phyloP scores from a whole-genome alignment of 2,329 filamentous ascomycete species.

The Ampelomyces quisqualis region DNA sequence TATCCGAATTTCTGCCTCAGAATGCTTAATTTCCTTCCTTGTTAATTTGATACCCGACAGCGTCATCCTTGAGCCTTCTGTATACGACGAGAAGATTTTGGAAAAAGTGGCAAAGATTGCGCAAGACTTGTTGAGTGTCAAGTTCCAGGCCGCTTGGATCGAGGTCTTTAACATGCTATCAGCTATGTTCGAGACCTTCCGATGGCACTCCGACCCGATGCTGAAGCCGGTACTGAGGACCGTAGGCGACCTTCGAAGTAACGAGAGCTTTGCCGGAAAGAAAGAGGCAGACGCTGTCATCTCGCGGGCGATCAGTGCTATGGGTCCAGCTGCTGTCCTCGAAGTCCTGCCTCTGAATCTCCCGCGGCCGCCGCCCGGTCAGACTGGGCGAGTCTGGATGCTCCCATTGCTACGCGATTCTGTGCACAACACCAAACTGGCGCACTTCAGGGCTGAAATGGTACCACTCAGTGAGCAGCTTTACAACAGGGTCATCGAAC shows the following conservation, averaged over 20 bases:
- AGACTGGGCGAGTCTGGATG: conserved; percentile 90
- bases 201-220: conserved; percentile 81
- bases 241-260: conserved; percentile 83
- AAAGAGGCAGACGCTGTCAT: conserved; percentile 92
- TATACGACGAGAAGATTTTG: conserved; percentile 87
- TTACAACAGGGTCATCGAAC: conserved; percentile 84
- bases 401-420: conserved; percentile 87
- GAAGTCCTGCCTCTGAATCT: conserved; percentile 84
- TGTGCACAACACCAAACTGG: conserved; percentile 82
- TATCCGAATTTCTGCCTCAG: conserved; percentile 89
- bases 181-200: conserved; percentile 81
- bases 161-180: conserved; percentile 89
- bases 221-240: conserved; percentile 73
- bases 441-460: conserved; percentile 82
- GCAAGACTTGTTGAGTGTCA: conserved; percentile 76
- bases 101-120: conserved; percentile 76
- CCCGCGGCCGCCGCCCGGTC: conserved; percentile 69
- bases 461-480: conserved; percentile 86
- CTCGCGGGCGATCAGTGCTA: conserved; percentile 80
- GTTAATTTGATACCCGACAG: conserved; percentile 83
- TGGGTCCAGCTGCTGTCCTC: conserved; percentile 85
- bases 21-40: conserved; percentile 91
- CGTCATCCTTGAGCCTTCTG: conserved; percentile 82
- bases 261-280: conserved; percentile 86
- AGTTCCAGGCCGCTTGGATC: conserved; percentile 91